These are phyloP conservation scores for Aspergillus pseudotamarii DNA, from an alignment of 2,329 filamentous ascomycete species.

Conservation along the genomic window DNA sequence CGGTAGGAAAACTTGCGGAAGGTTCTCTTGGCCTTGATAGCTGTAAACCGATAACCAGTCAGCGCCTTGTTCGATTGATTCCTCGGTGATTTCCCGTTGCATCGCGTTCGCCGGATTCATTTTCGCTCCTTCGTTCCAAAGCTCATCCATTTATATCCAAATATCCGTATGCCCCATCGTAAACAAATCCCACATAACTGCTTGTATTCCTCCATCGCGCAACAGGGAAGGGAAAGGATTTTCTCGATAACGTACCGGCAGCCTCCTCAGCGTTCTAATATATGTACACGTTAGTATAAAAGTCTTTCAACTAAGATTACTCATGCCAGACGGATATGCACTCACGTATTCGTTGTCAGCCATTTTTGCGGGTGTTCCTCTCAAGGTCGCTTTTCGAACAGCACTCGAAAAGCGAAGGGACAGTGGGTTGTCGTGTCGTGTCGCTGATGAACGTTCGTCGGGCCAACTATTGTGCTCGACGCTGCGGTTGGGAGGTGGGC, in stretches of 20 bases:
- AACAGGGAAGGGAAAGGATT: conserved; percentile 18
- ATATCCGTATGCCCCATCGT: conserved; percentile 10
- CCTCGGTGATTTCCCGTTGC: conserved; percentile 11
- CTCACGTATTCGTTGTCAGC: conserved; percentile 87
- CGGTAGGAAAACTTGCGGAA: conserved; percentile 99
- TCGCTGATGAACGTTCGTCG: conserved; percentile 38
- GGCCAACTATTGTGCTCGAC: conserved; percentile 31
- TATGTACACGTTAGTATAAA: conserved; percentile 41
- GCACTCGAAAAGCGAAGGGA: conserved; percentile 50
- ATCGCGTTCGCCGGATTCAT: neutral
- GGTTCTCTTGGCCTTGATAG: conserved; percentile 99
- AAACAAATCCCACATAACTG: conserved; percentile 2
- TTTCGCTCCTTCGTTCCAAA: conserved; percentile 4
- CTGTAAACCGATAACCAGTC: conserved; percentile 52
- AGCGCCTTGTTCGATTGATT: conserved; percentile 26
- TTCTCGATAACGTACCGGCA: conserved; percentile 63
- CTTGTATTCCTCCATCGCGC: conserved; percentile 5
- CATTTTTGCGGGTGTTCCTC: conserved; percentile 67
- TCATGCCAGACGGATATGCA: conserved; percentile 33
- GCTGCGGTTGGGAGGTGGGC: conserved; percentile 38
- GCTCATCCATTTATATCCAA: conserved; percentile 21
- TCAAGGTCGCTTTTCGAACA: conserved; percentile 48
- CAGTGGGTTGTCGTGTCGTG: conserved; percentile 42
- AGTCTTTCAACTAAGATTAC: neutral
- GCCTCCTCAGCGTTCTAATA: conserved; percentile 91